Base-by-base conservation (phyloP, 768 basidiomycete genomes). In the Inosperma sp. region DNA sequence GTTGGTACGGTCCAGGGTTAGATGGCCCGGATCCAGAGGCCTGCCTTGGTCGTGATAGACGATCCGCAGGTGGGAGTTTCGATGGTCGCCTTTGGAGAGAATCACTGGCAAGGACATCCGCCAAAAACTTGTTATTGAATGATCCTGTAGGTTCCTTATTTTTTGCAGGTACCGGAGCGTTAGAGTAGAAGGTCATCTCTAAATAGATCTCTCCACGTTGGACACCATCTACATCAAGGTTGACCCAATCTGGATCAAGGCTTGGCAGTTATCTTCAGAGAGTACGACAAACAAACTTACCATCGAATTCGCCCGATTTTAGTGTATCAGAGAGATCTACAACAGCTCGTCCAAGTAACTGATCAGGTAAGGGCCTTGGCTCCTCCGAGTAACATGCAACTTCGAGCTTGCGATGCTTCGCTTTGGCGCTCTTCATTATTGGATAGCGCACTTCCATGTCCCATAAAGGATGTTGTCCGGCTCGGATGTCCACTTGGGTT, bases 401-500 rank as follows among this genome's bases (percentile, higher is more conserved):
- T 56, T 84, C 81, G 34, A 96, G 64, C 45, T 75, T 80, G 64
- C 84, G 72, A 56, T 73, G 71, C 55, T 82, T 81, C 27, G 79
- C 78, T 7, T 62, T 65, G 0, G 64, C 55, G n/a, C 79, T 77
- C 59, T 80, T 82, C 57, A 78, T 65, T 40, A 97, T 74, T 5
- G 83, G 77, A 65, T 93, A 83, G 35, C 91, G 81, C 46, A 94
- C 66, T 66, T 96, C 93, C 27, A 82, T 82, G 62, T 96, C 93
- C 92, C 93, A 97, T 52, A 84, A 80, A 2, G 94, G 94, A 66
- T 90, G 87, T 62, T 97, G 94, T 0, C 94, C 94, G 2, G 93
- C 93, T 62, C 85, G 91, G 57, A 82, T 74, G 60, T 91, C 86
- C 52, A 83, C 76, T 47, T 79, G 73, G 1, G 91, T 93, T 51